Evolutionary conservation across 257 asterid species (phyloP), one percentile per base, ranked within the genome.

Genomic region (Solanum ossicruentum): DNA sequence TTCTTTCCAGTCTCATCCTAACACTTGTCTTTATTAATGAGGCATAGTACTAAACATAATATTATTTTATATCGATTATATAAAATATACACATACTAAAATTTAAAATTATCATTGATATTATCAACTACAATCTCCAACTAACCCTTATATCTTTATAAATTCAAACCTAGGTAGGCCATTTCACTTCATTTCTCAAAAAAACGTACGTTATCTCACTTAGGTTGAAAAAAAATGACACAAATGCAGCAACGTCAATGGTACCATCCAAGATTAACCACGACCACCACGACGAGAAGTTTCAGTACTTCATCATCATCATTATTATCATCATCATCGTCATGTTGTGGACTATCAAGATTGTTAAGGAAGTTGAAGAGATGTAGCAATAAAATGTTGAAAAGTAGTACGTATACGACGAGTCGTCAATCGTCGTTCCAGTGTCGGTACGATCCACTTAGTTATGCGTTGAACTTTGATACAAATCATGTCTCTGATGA

Each of bases 391-490:
- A 82, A 52, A 87, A 49, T 94, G 90, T 88, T 82, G 85, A 60
- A 67, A 26, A 71, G 36, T 21, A 73, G n/a, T 12, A 45, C 58
- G 81, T 73, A 4, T 49, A 15, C 85, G 7, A 32, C 36, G 36
- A 87, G 91, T 84, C 86, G 91, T 57, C 93, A 90, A 65, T 49
- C 95, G 6, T 90, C 95, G 36, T 85, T 91, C 85, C 94, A 91
- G 75, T 94, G 95, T 87, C 92, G 91, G 15, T 93, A 94, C 49
- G 97, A 93, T 84, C 97, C 94, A 17, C 60, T 92, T 88, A 94
- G 98, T 72, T 94, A 94, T 86, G 91, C 95, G 2, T 89, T 94
- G 13, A 94, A 94, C 90, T 94, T 94, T 85, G 97, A 94, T 17
- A 69, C 89, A 3, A 90, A 85, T 77, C 43, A 20, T 17, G 92